These are phyloP conservation scores for Rutstroemia sp. DNA, from an alignment of 2,329 filamentous ascomycete genomes.

Conservation along the genomic window DNA sequence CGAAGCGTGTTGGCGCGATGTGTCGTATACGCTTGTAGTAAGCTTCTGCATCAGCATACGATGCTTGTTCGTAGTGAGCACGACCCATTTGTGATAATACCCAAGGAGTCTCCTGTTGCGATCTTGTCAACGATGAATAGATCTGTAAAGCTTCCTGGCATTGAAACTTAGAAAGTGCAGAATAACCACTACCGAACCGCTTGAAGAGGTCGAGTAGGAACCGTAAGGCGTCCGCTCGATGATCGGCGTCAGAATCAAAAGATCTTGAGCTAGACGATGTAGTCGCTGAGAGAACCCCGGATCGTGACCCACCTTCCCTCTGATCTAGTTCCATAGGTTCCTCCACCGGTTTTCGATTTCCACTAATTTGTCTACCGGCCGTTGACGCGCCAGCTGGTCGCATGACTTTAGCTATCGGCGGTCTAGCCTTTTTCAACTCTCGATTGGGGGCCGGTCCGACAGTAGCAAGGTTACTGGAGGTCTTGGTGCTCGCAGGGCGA, in stretches of 20 bases:
- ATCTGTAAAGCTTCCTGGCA: constrained; percentile 69
- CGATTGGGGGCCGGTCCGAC: constrained; percentile 55
- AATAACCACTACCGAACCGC: constrained; percentile 75
- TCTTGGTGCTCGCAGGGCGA: constrained; percentile 44
- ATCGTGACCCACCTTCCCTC: constrained; percentile 43
- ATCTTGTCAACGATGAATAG: constrained; percentile 61
- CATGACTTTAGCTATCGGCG: constrained; percentile 60
- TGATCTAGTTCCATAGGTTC: constrained; percentile 63
- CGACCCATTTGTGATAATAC: constrained; percentile 85
- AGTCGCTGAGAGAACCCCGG: constrained; percentile 23
- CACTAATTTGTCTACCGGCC: constrained; percentile 81
- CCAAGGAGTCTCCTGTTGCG: constrained; percentile 87
- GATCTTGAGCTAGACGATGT: constrained; percentile 21
- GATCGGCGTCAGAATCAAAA: constrained; percentile 45
- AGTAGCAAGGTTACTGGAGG: constrained; percentile 44
- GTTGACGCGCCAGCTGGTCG: constrained; percentile 61
- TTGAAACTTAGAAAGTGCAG: constrained; percentile 69
- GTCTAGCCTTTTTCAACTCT: constrained; percentile 79
- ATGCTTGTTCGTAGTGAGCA: constrained; percentile 83
- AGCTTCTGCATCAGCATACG: constrained; percentile 80
- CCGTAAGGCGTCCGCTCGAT: constrained; percentile 67
- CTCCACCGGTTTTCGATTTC: constrained; percentile 73
- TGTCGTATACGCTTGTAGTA: constrained; percentile 74
- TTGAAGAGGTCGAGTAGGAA: constrained; percentile 74
- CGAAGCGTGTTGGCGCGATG: constrained; percentile 71